These are phyloP conservation scores for Sanghuangporus sanghuang DNA, from an alignment of 1,284 basidiomycete genomes.

Conservation along the genomic window DNA sequence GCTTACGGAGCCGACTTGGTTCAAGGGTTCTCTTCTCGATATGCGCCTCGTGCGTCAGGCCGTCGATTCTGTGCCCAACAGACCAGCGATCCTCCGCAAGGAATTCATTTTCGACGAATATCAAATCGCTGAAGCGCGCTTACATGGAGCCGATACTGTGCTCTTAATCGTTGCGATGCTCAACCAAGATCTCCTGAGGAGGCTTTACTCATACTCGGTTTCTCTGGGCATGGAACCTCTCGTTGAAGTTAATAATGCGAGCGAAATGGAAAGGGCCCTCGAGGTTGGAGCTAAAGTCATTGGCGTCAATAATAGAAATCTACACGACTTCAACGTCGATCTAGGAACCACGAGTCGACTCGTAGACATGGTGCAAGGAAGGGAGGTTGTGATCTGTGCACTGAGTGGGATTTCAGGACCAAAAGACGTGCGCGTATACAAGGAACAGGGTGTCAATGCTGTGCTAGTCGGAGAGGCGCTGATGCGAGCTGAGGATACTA, in stretches of 20 bases:
- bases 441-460: slow-evolving; percentile 80
- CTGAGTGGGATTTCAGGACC: slow-evolving; percentile 84
- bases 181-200: slow-evolving; percentile 57
- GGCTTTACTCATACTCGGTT: slow-evolving; percentile 78
- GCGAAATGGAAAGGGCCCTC: slow-evolving; percentile 85
- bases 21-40: slow-evolving; percentile 90
- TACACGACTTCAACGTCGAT: slow-evolving; percentile 96
- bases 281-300: slow-evolving; percentile 88
- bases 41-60: slow-evolving; percentile 85
- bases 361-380: slow-evolving; percentile 75
- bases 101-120: slow-evolving; percentile 96
- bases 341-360: slow-evolving; percentile 93
- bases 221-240: slow-evolving; percentile 94
- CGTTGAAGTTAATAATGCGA: slow-evolving; percentile 96
- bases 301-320: slow-evolving; percentile 96
- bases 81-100: slow-evolving; percentile 95
- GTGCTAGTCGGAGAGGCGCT: slow-evolving; percentile 93
- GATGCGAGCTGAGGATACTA: slow-evolving; percentile 86
- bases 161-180: slow-evolving; percentile 97
- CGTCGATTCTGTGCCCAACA: slow-evolving; percentile 78
- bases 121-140: slow-evolving; percentile 89
- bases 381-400: slow-evolving; percentile 83
- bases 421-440: slow-evolving; percentile 80
- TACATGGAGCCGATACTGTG: slow-evolving; percentile 92
- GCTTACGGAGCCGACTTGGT: slow-evolving; percentile 96